These are phyloP conservation scores for Kurtzmaniella quercitrusa DNA, from an alignment of 1,139 yeast species.

Conservation along the genomic window DNA sequence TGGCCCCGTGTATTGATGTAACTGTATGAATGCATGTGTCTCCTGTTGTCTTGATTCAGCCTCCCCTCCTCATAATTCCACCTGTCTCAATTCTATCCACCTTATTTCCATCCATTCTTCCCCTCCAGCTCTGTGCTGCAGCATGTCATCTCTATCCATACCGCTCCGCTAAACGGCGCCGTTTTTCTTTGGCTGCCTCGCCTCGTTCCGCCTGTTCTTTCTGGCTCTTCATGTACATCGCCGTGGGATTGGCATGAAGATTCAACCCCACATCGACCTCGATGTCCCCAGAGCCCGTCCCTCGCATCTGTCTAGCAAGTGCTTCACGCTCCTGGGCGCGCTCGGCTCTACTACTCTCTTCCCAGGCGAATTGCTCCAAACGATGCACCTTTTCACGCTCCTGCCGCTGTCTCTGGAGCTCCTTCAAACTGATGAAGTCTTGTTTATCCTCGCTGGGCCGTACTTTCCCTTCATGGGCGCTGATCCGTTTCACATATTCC, in stretches of 20 bases:
- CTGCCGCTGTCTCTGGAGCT: conserved; percentile 48
- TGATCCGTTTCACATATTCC: conserved; percentile 39
- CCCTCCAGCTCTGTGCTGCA: no score
- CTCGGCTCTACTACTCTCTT: conserved; percentile 20
- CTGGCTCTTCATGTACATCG: conserved; percentile 42
- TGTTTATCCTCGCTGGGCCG: conserved; percentile 41
- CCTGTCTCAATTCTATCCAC: no score
- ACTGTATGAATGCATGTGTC: no score
- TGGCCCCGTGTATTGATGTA: no score
- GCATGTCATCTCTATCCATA: conserved; percentile 14
- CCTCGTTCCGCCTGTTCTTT: conserved; percentile 30
- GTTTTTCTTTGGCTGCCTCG: conserved; percentile 22
- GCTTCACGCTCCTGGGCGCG: conserved; percentile 11
- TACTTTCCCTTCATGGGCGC: conserved; percentile 22
- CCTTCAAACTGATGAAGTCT: conserved; percentile 40
- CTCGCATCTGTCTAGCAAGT: conserved; percentile 13
- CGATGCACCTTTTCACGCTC: conserved; percentile 30
- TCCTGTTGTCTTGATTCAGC: no score
- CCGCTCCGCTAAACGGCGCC: conserved; percentile 27
- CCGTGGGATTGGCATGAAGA: conserved; percentile 60
- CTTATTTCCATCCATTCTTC: no score
- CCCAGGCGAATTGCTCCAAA: conserved; percentile 55
- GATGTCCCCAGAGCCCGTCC: conserved; percentile 7
- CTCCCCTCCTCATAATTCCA: no score
- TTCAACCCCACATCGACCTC: conserved; percentile 38